Evolutionary conservation across 2,329 filamentous ascomycete species (phyloP).

Genomic region (Alternaria gaisen): DNA sequence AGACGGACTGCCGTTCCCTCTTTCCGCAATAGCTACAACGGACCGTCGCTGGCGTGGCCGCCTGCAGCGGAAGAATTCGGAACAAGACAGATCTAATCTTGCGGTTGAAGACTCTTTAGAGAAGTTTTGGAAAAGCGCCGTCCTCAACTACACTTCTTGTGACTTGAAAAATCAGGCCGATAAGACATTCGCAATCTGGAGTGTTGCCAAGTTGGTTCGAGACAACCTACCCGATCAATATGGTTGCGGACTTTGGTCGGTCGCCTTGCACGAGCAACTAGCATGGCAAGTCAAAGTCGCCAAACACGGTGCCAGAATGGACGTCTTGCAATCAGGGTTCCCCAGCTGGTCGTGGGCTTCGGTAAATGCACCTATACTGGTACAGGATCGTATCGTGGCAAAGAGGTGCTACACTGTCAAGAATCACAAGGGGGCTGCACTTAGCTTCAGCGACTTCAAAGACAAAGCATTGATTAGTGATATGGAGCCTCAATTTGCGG

Average conservation of each 20-base stretch:
- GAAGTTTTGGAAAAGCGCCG: constrained; percentile 30
- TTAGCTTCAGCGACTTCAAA: no score
- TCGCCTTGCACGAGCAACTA: constrained; percentile 34
- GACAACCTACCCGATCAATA: constrained; percentile 32
- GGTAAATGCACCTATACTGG: neutral
- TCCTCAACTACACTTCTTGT: constrained; percentile 31
- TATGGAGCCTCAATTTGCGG: no score
- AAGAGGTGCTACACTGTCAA: neutral
- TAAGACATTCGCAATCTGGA: constrained; percentile 35
- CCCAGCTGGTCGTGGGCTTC: constrained; percentile 5
- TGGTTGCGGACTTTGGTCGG: constrained; percentile 33
- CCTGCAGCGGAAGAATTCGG: neutral
- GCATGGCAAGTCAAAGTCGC: constrained; percentile 25
- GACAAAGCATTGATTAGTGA: no score
- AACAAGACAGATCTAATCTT: neutral
- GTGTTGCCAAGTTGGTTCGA: constrained; percentile 34
- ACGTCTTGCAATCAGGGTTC: neutral
- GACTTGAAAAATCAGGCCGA: constrained; percentile 31
- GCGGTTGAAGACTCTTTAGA: neutral
- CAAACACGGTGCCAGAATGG: neutral
- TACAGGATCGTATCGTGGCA: neutral
- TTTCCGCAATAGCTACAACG: neutral
- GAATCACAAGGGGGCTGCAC: neutral
- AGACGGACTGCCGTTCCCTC: neutral
- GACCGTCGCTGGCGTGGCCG: neutral